Base-by-base conservation (phyloP, 2,329 filamentous ascomycete species). In the Juglanconis sp. region DNA sequence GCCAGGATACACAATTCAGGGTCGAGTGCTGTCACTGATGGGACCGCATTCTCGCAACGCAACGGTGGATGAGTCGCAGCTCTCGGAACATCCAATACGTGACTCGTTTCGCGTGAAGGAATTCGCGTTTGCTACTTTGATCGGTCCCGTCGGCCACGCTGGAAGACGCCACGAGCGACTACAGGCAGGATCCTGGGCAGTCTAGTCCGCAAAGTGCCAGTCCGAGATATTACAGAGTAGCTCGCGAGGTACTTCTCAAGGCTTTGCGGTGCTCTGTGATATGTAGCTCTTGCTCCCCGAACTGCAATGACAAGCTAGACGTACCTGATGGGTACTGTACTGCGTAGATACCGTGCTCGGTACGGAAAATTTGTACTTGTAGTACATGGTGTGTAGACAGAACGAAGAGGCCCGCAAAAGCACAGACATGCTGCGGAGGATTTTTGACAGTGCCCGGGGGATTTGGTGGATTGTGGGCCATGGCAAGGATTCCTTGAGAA, bases 391-490 rank as follows among this genome's bases (percentile, higher is more conserved):
- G 15, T 24, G 24, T 24, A 24, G 51, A 17, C 24, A 44, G 36
- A 31, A 40, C 36, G 38, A 34, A 52, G 34, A 17, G n/a, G 13
- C 38, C 46, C 38, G 51, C 40, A 47, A 52, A 53, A 53, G 61
- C 61, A 63, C 61, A 42, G 58, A 57, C 51, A 47, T 42, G 42
- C 54, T 53, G 54, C 54, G 58, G 54, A 48, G 56, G 44, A 58
- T 61, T 58, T 36, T 61, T 56, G 58, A 63, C 54, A 49, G 36
- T 44, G 38, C 47, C 55, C 48, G 46, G 48, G 54, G 46, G 6
- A 24, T 24, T 24, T 24, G 42, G 32, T 11, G 56, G 42, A 24
- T 51, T 35, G 57, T 53, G 48, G 57, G 55, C 44, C 46, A 40
- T 34, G 24, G 6, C 58, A 61, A 61, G 58, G 54, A 40, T 56